Evolutionary conservation across 257 asterid species (phyloP), one percentile per base, ranked within the genome.

Genomic region (Solanum habrochaites): DNA sequence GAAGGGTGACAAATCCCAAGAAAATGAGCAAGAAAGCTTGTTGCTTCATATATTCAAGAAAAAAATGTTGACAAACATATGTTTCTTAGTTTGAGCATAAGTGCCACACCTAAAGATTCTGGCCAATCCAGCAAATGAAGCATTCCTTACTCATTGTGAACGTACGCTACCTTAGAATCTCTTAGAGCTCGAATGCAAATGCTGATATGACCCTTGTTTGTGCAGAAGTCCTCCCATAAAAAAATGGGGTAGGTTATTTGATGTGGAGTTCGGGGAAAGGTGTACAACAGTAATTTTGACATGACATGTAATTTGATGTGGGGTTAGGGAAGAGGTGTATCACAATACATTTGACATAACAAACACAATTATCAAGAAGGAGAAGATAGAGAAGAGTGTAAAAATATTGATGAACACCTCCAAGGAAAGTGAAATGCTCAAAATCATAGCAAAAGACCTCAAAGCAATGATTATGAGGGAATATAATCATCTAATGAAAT

Each of bases 61-160:
- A 27, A 85, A 69, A 56, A 42, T 86, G 21, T 18, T 52, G 62
- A 52, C 62, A 52, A 40, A 49, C 18, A 87, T 64, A 77, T 89
- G 92, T 15, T 35, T 87, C n/a, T 87, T 90, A 3, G 49, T 87
- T 10, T 66, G 73, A 69, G 88, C 88, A 3, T 90, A 89, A 87
- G 91, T 87, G 0, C 90, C 91, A 3, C 89, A 90, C 42, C 4
- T 88, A 21, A 14, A 0, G 56, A 90, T 88, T 40, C 47, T 90
- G 43, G 16, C 81, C 37, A 90, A 90, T 58, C 64, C 87, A 8
- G 60, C 92, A 0, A 35, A 56, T 2, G 89, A 90, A 31, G 90
- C 83, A 7, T 90, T 90, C 82, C 14, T 77, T 86, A 90, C 86
- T 9, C 88, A 88, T 25, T 90, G 92, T 39, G 91, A 90, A 88